Conservation (phyloP, 2,329 filamentous ascomycete species). For the Colletotrichum somersetense region DNA sequence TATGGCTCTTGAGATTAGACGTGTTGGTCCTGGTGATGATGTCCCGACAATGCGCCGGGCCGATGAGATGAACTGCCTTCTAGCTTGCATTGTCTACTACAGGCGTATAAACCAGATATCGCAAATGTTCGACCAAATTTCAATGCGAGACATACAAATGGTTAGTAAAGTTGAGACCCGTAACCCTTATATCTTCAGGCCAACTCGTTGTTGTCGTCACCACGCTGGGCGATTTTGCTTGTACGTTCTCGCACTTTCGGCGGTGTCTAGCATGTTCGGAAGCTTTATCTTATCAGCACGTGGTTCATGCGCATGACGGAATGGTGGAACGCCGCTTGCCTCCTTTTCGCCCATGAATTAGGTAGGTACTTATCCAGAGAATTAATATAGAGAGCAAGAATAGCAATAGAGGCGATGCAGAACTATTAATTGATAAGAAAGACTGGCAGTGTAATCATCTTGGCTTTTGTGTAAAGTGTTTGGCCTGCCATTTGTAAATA, state of each 20-base stretch:
- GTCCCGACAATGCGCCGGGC: slow-evolving; percentile 53
- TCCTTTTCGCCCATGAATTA: neutral
- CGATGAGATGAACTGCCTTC: slow-evolving; percentile 55
- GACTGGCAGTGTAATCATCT: fast-evolving
- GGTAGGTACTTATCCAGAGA: neutral
- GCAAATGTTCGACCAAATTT: neutral
- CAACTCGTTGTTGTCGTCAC: slow-evolving; percentile 13
- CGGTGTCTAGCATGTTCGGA: slow-evolving; percentile 23
- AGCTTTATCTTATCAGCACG: slow-evolving; percentile 52
- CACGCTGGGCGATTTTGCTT: slow-evolving; percentile 37
- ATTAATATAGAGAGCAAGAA: neutral
- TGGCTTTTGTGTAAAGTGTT: neutral
- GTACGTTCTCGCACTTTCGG: slow-evolving; percentile 59
- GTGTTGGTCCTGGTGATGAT: slow-evolving; percentile 47
- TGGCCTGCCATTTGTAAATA: neutral
- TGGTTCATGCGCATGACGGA: slow-evolving; percentile 44
- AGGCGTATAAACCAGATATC: slow-evolving; percentile 3
- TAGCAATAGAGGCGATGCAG: neutral
- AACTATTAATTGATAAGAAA: neutral
- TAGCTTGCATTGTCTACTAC: slow-evolving; percentile 55
- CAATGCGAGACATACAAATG: neutral
- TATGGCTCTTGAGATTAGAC: slow-evolving; percentile 39
- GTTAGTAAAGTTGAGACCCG: neutral
- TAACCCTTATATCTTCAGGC: slow-evolving; percentile 16
- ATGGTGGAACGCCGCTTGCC: neutral